These are phyloP conservation scores for Knufia petricola DNA, from an alignment of 2,329 filamentous ascomycete genomes.

Conservation along the genomic window DNA sequence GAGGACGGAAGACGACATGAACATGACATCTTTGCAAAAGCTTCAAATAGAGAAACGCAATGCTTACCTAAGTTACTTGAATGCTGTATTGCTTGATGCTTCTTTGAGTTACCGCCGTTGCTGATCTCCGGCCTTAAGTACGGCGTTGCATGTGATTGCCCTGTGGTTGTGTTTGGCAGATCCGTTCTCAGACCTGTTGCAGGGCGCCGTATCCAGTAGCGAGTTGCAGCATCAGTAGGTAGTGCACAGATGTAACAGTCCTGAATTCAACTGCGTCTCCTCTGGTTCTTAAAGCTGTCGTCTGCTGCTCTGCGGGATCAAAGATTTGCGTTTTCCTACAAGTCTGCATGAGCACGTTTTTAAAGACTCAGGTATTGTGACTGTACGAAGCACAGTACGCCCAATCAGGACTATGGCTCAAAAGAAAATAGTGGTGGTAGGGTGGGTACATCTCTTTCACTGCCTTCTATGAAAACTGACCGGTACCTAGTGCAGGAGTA, in stretches of 20 bases:
- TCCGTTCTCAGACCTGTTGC: not conserved
- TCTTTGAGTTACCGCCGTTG: not conserved
- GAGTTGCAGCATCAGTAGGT: not conserved
- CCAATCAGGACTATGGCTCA: constrained; percentile 12
- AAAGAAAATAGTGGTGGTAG: constrained; percentile 31
- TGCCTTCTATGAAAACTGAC: constrained; percentile 2
- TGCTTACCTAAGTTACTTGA: no score
- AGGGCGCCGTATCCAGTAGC: not conserved
- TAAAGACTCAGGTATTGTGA: not conserved
- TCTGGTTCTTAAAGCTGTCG: not conserved
- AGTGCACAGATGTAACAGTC: no score
- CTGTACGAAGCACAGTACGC: not conserved
- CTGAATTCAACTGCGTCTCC: no score
- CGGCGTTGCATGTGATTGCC: no score
- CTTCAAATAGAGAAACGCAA: no score
- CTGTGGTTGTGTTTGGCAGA: not conserved
- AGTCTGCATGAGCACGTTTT: no score
- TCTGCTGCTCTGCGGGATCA: not conserved
- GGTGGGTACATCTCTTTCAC: constrained; percentile 23
- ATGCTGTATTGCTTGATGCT: not conserved
- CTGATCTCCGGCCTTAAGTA: no score
- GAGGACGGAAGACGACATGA: no score
- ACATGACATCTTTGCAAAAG: no score
- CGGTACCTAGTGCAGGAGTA: constrained; percentile 3
- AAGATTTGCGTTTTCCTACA: no score